Evolutionary conservation across 306 rosid species (phyloP), one percentile per base, ranked within the genome.

Genomic region (Gastrolobium villosum): DNA sequence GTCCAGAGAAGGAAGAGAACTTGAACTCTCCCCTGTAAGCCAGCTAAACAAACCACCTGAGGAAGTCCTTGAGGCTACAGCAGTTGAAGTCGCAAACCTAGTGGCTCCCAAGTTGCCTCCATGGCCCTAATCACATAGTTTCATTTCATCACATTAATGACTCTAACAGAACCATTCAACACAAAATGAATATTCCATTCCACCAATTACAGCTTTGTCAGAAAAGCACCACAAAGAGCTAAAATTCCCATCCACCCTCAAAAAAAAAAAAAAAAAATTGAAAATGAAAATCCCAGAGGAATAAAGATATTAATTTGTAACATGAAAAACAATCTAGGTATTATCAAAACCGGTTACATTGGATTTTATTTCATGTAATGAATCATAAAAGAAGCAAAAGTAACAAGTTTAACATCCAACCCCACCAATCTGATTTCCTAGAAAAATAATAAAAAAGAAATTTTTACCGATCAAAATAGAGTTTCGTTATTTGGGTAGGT

Each of bases 11-110:
- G 97, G 92, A 78, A 87, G 89, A 32, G 88, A 62, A 75, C 87
- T 85, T 4, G 97, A 84, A 45, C 57, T 48, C 59, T 85, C 94
- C 72, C 96, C 98, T 0, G 87, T 88, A 59, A 94, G 89, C 97
- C 97, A 94, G 84, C 92, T 83, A 76, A 90, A 91, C 79, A 91
- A 80, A 20, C 97, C 96, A 28, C 90, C 87, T 0, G 89, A 80
- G 7, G 97, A 62, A 46, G 85, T 74, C 72, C 76, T 83, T 52
- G 92, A 65, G 50, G 92, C 88, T 64, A 88, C 92, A 3, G 87
- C 93, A 20, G 82, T 76, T 6, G 92, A 86, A 26, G 94, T 86
- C 15, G 88, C 85, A 82, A 74, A 82, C 90, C 98, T 86, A 34
- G 85, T 53, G 13, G 87, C 76, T 72, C 92, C 90, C 84, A 82